These are phyloP conservation scores for Arthrobotrys musiformis DNA, from an alignment of 2,329 filamentous ascomycete genomes.

Conservation along the genomic window DNA sequence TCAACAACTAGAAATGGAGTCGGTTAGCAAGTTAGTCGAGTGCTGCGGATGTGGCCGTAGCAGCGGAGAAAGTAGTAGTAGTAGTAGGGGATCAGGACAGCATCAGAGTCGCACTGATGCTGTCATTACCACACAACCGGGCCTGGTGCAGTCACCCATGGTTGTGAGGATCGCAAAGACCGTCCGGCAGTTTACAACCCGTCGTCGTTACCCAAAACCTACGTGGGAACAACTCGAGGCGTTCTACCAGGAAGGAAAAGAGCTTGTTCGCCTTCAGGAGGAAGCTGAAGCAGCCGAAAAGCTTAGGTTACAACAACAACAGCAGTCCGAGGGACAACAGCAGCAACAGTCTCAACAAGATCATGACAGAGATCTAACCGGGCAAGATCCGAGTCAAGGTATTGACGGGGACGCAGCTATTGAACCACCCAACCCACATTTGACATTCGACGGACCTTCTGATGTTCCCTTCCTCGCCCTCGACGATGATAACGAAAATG, in stretches of 20 bases:
- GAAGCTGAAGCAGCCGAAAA: conserved; percentile 32
- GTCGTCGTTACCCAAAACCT: conserved; percentile 38
- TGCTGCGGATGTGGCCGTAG: conserved; percentile 49
- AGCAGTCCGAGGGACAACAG: not conserved
- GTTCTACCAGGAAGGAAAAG: conserved; percentile 43
- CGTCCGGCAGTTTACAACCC: conserved; percentile 17
- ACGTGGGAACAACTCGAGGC: conserved; percentile 45
- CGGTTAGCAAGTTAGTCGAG: conserved; percentile 50
- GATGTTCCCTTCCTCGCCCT: not conserved
- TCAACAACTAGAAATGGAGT: conserved; percentile 45
- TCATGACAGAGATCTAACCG: not conserved
- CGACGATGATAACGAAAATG: not conserved
- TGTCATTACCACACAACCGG: conserved; percentile 34
- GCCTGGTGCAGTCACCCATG: conserved; percentile 22
- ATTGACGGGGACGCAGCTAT: not conserved
- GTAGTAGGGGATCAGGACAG: conserved; percentile 3
- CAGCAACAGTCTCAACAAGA: not conserved
- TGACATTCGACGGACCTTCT: conserved; percentile 10
- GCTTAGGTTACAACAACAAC: not conserved
- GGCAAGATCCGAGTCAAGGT: not conserved
- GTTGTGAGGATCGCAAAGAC: conserved; percentile 33
- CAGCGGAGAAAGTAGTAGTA: conserved; percentile 25
- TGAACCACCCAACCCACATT: not conserved
- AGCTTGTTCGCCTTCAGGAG: conserved; percentile 39
- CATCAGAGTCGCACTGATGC: conserved; percentile 27